Evolutionary conservation across 2,329 filamentous ascomycete species (phyloP), one percentile per base, ranked within the genome.

Genomic region (Talaromyces sp.): DNA sequence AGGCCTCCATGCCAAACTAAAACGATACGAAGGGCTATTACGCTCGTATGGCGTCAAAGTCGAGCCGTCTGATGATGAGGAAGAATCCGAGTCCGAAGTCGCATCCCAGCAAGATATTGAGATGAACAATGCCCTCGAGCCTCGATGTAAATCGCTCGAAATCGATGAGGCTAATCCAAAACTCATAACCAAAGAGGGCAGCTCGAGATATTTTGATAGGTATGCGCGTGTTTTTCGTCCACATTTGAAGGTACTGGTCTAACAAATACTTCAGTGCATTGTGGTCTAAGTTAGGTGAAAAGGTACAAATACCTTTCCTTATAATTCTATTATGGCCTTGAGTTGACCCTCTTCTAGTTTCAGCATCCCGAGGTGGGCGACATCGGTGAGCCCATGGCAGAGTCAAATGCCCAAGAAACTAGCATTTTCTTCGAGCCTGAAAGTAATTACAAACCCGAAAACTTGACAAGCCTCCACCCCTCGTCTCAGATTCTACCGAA

Each of bases 141-240:
- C n/a, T 14, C 43, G 9, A 46, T n/a, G 5, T 10, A n/a, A 14
- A 26, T n/a, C 27, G 8, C 24, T 29, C 11, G 49, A 29, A 1
- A 56, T 43, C 13, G 55, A 56, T 9, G 32, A 26, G 21, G 26
- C 55, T 13, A 56, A 52, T n/a, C 24, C 49, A 29, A 52, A 52
- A 14, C 49, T 46, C 21, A 27, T 29, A 31, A 38, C 26, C 10
- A 50, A 21, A 50, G 26, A 56, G 24, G 21, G n/a, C 17, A 21
- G n/a, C n/a, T 56, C 55, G 11, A 56, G 55, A 49, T 32, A 56
- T 24, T 46, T 56, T 49, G 55, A 56, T 32, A 56, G 55, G 55
- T 49, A 26, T 19, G 55, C 11, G 21, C 17, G 49, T 21, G 7
- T 8, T 21, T 24, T 52, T 29, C 1, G 19, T 52, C 11, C 9